Evolutionary conservation across 495 filamentous ascomycete genomes (phyloP), one percentile per base, ranked within the genome.

Genomic region (Xylaria telfairii): DNA sequence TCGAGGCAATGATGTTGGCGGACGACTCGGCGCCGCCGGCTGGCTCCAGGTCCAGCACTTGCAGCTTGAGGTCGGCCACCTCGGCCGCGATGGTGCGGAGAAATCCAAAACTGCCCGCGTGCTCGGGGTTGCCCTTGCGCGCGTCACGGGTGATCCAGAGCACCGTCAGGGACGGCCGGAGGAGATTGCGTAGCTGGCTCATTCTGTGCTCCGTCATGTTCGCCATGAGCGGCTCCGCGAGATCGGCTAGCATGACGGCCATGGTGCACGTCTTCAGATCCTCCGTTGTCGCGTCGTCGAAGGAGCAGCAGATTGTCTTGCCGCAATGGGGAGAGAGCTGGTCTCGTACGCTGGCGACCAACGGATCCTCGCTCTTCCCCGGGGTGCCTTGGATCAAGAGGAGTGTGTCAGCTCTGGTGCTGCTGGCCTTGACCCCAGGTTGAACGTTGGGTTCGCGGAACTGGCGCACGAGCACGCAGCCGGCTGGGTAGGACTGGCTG

Each of bases 81-180:
- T 85, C 83, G 9, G 82, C 83, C 0, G 73, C 70, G 46, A 84
- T 61, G 0, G 83, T 83, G 34, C 83, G 78, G 2, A 79, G 74
- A 59, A 85, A 84, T 0, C 83, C 83, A 13, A 84, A 78, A 2
- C 79, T 82, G 0, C 82, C 80, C 1, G 83, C 82, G 32, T 79
- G 67, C 0, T 81, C 77, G 0, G 83, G 80, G 39, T 80, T 78
- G 17, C 57, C 28, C 30, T 61, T 67, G 7, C 72, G 70, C 0
- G 79, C 72, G 13, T 77, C 73, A 17, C 59, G 53, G 0, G 82
- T 84, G 19, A 81, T 63, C 83, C 83, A 85, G 7, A 85, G 75
- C 0, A 81, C 71, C 1, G 70, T 76, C 79, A 84, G 81, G 15
- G 73, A 60, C 0, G 82, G 82, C 2, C 71, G 75, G 17, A 85